Evolutionary conservation across 1,284 basidiomycete genomes (phyloP).

Genomic region (Papiliotrema laurentii): DNA sequence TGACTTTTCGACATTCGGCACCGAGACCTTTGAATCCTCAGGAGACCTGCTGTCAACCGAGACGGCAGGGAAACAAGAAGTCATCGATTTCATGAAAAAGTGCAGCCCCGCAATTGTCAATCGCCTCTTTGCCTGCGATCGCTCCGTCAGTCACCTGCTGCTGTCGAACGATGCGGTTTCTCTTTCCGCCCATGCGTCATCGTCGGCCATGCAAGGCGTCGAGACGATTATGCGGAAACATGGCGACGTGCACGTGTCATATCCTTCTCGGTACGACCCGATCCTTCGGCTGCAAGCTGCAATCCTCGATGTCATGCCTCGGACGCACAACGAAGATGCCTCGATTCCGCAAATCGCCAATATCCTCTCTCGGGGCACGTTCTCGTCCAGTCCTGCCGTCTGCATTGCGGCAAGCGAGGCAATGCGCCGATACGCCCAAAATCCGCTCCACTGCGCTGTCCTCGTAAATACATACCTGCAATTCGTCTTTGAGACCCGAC

Average conservation of each 20-base stretch:
- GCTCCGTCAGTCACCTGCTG: slow-evolving; percentile 68
- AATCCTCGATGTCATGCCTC: slow-evolving; percentile 81
- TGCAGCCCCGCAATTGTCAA: slow-evolving; percentile 60
- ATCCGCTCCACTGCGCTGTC: slow-evolving; percentile 57
- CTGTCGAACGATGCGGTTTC: slow-evolving; percentile 81
- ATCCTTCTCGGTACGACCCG: slow-evolving; percentile 60
- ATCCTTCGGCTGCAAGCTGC: slow-evolving; percentile 71
- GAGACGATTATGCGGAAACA: slow-evolving; percentile 53
- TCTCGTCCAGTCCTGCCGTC: slow-evolving; percentile 76
- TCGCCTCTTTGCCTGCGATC: slow-evolving; percentile 63
- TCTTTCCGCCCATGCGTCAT: slow-evolving; percentile 57
- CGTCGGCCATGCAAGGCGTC: slow-evolving; percentile 47
- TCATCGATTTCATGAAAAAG: slow-evolving; percentile 70
- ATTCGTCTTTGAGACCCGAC: slow-evolving; percentile 70
- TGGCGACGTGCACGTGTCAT: slow-evolving; percentile 65
- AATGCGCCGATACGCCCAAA: slow-evolving; percentile 67
- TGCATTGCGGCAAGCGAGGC: slow-evolving; percentile 66
- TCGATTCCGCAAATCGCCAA: slow-evolving; percentile 63
- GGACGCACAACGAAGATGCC: slow-evolving; percentile 60
- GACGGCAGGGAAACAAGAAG: slow-evolving; percentile 60
- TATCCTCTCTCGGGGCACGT: slow-evolving; percentile 72
- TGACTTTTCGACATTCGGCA: slow-evolving; percentile 60
- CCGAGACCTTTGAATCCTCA: slow-evolving; percentile 62
- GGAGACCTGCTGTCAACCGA: slow-evolving; percentile 60
- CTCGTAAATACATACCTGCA: slow-evolving; percentile 67